phyloP scores from a whole-genome alignment of 225 moss, liverwort and hornwort species.

The Bryum argenteum region DNA sequence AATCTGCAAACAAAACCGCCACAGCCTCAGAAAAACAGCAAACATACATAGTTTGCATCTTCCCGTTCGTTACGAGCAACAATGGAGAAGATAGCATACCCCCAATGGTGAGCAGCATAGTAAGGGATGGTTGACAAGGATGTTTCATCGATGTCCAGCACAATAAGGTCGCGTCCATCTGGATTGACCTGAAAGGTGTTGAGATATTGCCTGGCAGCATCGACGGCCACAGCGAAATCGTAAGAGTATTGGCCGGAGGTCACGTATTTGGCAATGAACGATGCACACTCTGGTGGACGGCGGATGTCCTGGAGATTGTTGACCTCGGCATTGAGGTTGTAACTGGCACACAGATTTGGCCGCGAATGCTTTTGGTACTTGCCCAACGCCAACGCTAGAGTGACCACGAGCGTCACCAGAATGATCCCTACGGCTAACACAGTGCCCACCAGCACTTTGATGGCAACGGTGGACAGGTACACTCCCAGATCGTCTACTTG shows the following conservation, averaged over 20 bases:
- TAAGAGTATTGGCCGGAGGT: conserved; percentile 55
- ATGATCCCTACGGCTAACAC: conserved; percentile 60
- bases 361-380: conserved; percentile 41
- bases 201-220: conserved; percentile 71
- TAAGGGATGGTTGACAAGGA: conserved; percentile 78
- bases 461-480: conserved; percentile 71
- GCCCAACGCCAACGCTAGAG: conserved; percentile 59
- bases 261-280: conserved; percentile 53
- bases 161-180: conserved; percentile 71
- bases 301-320: conserved; percentile 78
- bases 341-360: conserved; percentile 57
- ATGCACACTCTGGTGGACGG: conserved; percentile 53
- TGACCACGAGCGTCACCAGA: conserved; percentile 71
- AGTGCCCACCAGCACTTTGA: conserved; percentile 51
- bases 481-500: conserved; percentile 79
- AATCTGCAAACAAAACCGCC: conserved; percentile 41
- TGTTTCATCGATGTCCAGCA: conserved; percentile 93
- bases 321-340: conserved; percentile 69
- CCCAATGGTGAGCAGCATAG: conserved; percentile 58
- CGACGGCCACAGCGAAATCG: conserved; percentile 68
- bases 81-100: too few relatives aligned
- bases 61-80: too few relatives aligned
- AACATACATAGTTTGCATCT: background rate
- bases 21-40: conserved; percentile 19
- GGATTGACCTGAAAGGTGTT: conserved; percentile 35